Base-by-base conservation (phyloP, 108 stramenopile species). In the Stephanodiscus minutulus region DNA sequence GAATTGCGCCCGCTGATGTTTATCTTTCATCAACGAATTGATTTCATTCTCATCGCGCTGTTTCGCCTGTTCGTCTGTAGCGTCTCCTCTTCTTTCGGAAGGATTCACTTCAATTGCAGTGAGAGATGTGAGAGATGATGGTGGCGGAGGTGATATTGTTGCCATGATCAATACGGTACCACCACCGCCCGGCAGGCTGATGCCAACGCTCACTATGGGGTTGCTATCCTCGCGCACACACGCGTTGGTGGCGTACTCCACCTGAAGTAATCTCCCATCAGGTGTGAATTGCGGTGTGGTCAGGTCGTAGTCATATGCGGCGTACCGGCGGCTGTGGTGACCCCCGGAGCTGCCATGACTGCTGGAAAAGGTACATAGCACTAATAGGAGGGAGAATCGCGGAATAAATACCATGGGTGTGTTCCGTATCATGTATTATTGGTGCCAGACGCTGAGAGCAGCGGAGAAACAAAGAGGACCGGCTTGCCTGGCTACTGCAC, bases 211-310 rank as follows among this genome's bases (percentile, higher is more conserved):
- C 9, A 91, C 72, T 20, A 90, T 65, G 0, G 92, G 90, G 35
- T 79, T 65, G 22, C 85, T 83, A 25, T 86, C 86, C 6, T 61
- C 57, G 20, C 71, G 58, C 43, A 76, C 58, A 20, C 85, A 80
- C 8, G 89, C 85, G 13, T 78, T 64, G 0, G 82, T 81, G 57
- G 93, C 93, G 48, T 94, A 94, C 76, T 94, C 93, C 22, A 94
- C 90, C 72, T 94, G 93, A 17, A 91, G 66, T 29, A 94, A 66
- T 25, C 89, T 82, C 20, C 93, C 93, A 74, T 91, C 90, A 44
- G 93, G 93, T 36, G 93, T 91, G 61, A 86, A 94, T 71, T 84
- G 83, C 8, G 89, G 90, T 25, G 83, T 88, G 13, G 87, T 87
- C 31, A 86, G 77, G 66, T 94, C 93, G 61, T 94, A 94, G 55